Evolutionary conservation across 345 rosid genomes (phyloP).

Genomic region (Rhodamnia argentea): DNA sequence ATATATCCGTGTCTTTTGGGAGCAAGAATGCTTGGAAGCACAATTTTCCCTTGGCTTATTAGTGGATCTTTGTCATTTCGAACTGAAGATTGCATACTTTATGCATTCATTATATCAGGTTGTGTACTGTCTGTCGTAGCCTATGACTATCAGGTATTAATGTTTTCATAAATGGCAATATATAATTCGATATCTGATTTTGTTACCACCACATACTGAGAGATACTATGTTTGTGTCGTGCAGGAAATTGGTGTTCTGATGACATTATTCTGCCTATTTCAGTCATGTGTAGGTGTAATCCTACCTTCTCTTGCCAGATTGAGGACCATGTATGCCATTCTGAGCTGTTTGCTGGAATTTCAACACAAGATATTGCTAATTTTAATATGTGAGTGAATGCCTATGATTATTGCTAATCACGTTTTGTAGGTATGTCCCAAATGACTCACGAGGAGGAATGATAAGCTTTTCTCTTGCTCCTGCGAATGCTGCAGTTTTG

Average conservation of each 20-base stretch:
- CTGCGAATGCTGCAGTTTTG: constrained; percentile 66
- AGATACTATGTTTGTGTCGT: constrained; percentile 6
- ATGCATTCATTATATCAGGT: constrained; percentile 49
- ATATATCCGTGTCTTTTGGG: constrained; percentile 76
- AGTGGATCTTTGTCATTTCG: constrained; percentile 54
- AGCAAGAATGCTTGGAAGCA: constrained; percentile 94
- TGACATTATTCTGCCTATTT: constrained; percentile 63
- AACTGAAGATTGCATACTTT: constrained; percentile 67
- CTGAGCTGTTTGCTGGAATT: background rate
- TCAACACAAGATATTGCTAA: background rate
- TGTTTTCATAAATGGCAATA: background rate
- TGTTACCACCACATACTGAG: background rate
- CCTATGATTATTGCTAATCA: background rate
- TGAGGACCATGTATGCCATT: constrained; percentile 68
- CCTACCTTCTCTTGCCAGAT: constrained; percentile 76
- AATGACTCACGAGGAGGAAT: constrained; percentile 93
- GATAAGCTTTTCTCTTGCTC: constrained; percentile 79
- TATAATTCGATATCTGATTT: background rate
- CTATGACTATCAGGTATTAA: constrained; percentile 87
- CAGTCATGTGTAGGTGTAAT: constrained; percentile 64
- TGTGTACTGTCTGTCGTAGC: constrained; percentile 60
- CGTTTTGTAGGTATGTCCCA: constrained; percentile 64
- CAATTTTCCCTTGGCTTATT: constrained; percentile 74
- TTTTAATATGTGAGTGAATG: background rate
- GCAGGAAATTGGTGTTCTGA: constrained; percentile 80